These are phyloP conservation scores for Sugiyamaella floridensis DNA, from an alignment of 805 yeast genomes.

Conservation along the genomic window DNA sequence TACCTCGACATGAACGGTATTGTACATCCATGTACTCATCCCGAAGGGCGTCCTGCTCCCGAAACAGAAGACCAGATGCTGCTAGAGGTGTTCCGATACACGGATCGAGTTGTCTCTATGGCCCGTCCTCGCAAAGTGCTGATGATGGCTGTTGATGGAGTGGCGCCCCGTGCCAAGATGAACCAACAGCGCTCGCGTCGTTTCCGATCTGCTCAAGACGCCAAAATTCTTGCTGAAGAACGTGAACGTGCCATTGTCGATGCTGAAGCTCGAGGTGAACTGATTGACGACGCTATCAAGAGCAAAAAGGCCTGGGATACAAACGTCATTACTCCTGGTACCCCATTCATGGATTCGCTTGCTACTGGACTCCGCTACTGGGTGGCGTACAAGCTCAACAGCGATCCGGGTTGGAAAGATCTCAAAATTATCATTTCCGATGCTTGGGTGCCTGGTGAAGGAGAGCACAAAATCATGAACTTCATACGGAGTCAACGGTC, in stretches of 20 bases:
- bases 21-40: slow-evolving; percentile 98
- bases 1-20: slow-evolving; percentile 98
- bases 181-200: slow-evolving; percentile 96
- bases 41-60: slow-evolving; percentile 93
- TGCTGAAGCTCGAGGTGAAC: slow-evolving; percentile 58
- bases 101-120: slow-evolving; percentile 85
- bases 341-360: slow-evolving; percentile 91
- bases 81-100: slow-evolving; percentile 83
- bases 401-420: slow-evolving; percentile 90
- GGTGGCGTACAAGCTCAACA: slow-evolving; percentile 81
- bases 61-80: slow-evolving; percentile 96
- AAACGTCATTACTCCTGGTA: slow-evolving; percentile 96
- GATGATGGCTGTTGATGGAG: slow-evolving; percentile 97
- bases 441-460: slow-evolving; percentile 98
- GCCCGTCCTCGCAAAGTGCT: slow-evolving; percentile 91
- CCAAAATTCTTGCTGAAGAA: slow-evolving; percentile 71
- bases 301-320: slow-evolving; percentile 82
- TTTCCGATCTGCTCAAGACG: slow-evolving; percentile 88
- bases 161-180: slow-evolving; percentile 98
- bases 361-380: slow-evolving; percentile 81
- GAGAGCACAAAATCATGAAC: slow-evolving; percentile 97
- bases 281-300: slow-evolving; percentile 67
- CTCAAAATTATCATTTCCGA: slow-evolving; percentile 88
- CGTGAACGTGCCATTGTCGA: slow-evolving; percentile 54
- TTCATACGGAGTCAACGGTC: slow-evolving; percentile 85